Evolutionary conservation across 176 grass and related monocot genomes (phyloP).

Genomic region (Carex cristatella): DNA sequence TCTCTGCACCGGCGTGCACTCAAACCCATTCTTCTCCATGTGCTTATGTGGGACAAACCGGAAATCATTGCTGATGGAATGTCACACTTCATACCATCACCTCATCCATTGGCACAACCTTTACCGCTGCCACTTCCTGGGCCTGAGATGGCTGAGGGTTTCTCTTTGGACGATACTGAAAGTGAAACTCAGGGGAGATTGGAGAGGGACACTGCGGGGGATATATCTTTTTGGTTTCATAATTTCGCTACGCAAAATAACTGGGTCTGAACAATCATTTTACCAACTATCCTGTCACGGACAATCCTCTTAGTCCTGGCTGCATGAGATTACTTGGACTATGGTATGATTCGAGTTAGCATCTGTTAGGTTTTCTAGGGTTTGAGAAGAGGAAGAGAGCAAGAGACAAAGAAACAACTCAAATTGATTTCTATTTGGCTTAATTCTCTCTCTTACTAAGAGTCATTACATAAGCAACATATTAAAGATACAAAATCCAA

Average conservation of each 20-base stretch:
- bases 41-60: conserved; percentile 67
- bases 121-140: conserved; percentile 25
- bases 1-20: conserved; percentile 83
- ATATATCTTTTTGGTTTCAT: conserved; percentile 73
- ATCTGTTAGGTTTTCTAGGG: not conserved
- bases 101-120: conserved; percentile 1
- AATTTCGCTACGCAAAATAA: conserved; percentile 75
- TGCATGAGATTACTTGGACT: not conserved
- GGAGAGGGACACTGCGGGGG: conserved; percentile 72
- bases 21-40: conserved; percentile 70
- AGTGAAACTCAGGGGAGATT: conserved; percentile 29
- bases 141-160: conserved; percentile 39
- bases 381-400: too few species aligned
- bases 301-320: not conserved
- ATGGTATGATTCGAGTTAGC: not conserved
- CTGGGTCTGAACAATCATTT: conserved; percentile 45
- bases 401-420: too few species aligned
- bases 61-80: not conserved
- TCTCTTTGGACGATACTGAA: conserved; percentile 29
- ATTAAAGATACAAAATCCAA: too few species aligned
- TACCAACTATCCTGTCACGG: not conserved
- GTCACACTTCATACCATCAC: not conserved
- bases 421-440: too few species aligned
- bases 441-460: too few species aligned
- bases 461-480: too few species aligned